A percentile compares a stretch with the other conserved stretches of the same genome.
Evolutionary conservation across 441 rosid species (phyloP).

Genomic region (Breynia disticha): DNA sequence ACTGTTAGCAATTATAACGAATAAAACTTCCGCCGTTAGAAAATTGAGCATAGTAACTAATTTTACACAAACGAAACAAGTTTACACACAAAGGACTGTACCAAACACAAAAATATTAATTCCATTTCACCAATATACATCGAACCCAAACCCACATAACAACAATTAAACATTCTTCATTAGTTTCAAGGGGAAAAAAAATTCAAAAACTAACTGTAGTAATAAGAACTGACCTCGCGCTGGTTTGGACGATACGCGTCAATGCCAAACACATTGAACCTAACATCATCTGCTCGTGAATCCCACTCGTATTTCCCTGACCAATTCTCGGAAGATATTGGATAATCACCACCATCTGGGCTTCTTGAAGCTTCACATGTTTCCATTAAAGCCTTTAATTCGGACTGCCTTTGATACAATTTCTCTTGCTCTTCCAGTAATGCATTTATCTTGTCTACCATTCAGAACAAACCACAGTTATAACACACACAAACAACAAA

Average conservation of each 20-base stretch:
- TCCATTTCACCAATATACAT: too few relatives aligned
- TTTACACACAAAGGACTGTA: too few relatives aligned
- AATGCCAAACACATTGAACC: constrained; percentile 83
- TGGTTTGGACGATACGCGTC: constrained; percentile 77
- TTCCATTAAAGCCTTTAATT: constrained; percentile 51
- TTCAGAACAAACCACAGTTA: constrained; percentile 4
- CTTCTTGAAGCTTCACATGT: constrained; percentile 32
- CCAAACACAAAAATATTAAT: too few relatives aligned
- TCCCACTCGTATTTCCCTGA: constrained; percentile 81
- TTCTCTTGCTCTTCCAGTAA: constrained; percentile 69
- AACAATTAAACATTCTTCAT: too few relatives aligned
- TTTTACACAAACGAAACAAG: too few relatives aligned
- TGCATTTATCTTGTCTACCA: constrained; percentile 51
- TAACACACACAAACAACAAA: background rate
- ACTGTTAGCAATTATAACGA: too few relatives aligned
- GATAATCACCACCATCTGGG: constrained; percentile 20
- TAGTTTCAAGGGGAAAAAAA: too few relatives aligned
- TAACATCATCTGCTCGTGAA: constrained; percentile 58
- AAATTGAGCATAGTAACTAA: too few relatives aligned
- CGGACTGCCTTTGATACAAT: constrained; percentile 60
- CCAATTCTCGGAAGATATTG: constrained; percentile 45
- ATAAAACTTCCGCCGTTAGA: too few relatives aligned
- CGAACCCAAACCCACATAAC: too few relatives aligned
- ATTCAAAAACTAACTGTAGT: too few relatives aligned
- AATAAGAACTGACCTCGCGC: constrained; percentile 46